Evolutionary conservation across 2,329 filamentous ascomycete species (phyloP).

Genomic region (Alternaria hordeiaustralica): DNA sequence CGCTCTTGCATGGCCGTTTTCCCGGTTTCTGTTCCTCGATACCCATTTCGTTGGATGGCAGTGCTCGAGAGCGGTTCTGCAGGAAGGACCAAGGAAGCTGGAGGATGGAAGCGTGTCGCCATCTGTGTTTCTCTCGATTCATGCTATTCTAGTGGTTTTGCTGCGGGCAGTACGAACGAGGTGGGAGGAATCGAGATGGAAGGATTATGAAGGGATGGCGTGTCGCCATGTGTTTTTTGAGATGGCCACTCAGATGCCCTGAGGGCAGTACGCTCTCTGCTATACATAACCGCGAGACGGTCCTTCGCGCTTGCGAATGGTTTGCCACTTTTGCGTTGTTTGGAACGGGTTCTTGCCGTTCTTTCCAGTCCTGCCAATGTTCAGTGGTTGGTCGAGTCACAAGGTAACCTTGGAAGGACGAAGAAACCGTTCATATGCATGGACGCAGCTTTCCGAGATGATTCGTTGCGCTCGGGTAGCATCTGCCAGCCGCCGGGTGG

Average conservation of each 20-base stretch:
- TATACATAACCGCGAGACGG: background rate
- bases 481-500: constrained; percentile 1
- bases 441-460: background rate
- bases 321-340: background rate
- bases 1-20: background rate
- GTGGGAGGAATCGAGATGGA: background rate
- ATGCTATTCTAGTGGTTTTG: too few relatives aligned
- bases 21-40: background rate
- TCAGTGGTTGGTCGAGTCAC: background rate
- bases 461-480: constrained; percentile 1
- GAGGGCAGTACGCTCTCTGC: background rate
- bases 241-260: background rate
- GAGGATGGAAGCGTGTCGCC: background rate
- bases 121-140: too few relatives aligned
- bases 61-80: background rate
- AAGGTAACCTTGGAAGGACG: too few relatives aligned
- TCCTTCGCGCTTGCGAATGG: background rate
- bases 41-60: background rate
- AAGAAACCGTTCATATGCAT: background rate
- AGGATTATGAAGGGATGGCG: background rate
- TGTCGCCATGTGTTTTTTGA: background rate
- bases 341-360: background rate
- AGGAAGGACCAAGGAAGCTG: background rate
- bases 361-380: too few relatives aligned
- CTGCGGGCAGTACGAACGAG: too few relatives aligned